phyloP scores from a whole-genome alignment of 768 basidiomycete genomes.

The Kwoniella sp. region DNA sequence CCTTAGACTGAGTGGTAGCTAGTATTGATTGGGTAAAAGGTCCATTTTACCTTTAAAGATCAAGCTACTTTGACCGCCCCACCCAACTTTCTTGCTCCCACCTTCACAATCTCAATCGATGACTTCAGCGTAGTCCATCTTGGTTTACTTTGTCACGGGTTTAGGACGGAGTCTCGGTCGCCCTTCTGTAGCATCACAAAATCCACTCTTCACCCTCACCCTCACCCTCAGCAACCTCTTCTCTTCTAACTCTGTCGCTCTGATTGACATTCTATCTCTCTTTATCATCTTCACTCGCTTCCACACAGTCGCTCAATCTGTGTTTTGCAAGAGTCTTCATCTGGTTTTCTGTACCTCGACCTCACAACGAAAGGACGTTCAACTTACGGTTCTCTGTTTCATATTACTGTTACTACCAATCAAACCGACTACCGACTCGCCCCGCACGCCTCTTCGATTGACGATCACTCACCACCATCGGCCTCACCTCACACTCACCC shows the following conservation, averaged over 20 bases:
- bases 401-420: conserved; percentile 1
- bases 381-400: conserved; percentile 15
- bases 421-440: conserved; percentile 13
- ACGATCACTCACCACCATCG: background rate
- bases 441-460: conserved; percentile 11
- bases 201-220: background rate
- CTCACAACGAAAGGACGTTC: conserved; percentile 6
- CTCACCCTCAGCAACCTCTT: background rate
- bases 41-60: conserved; percentile 20
- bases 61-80: conserved; percentile 12
- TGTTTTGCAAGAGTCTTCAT: background rate
- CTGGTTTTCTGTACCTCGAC: conserved; percentile 6
- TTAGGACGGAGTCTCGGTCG: conserved; percentile 19
- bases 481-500: background rate
- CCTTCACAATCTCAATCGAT: conserved; percentile 6
- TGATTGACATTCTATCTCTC: conserved; percentile 5
- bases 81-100: conserved; percentile 17
- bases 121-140: conserved; percentile 16
- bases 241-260: conserved; percentile 3
- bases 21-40: background rate
- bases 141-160: conserved; percentile 10
- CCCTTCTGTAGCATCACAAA: conserved; percentile 14
- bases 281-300: conserved; percentile 16
- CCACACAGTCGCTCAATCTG: background rate
- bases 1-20: background rate